A percentile compares a stretch with the other conserved stretches of the same genome.
These are phyloP conservation scores for Nelumbo lutea DNA, from an alignment of 164 flowering plant genomes.

Conservation along the genomic window DNA sequence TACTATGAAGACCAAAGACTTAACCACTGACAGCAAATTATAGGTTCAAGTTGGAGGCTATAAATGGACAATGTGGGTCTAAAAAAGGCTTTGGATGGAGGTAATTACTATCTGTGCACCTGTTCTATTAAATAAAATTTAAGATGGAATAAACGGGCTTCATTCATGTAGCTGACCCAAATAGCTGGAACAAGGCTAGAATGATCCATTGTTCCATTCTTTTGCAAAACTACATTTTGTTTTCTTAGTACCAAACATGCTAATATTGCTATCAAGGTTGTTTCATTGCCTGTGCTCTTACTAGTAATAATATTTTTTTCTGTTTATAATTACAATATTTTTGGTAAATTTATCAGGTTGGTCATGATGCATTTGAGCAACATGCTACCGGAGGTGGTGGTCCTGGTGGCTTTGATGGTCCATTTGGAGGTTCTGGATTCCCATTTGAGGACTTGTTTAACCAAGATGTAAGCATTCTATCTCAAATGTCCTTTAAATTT, in stretches of 20 bases:
- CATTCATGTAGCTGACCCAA: background rate
- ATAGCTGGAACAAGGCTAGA: background rate
- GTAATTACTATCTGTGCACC: background rate
- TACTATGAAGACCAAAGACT: no score
- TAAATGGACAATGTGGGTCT: background rate
- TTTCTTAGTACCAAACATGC: background rate
- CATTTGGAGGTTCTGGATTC: conserved; percentile 34
- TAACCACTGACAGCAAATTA: background rate
- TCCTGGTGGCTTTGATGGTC: conserved; percentile 29
- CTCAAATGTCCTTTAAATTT: background rate
- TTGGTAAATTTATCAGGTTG: conserved; percentile 45
- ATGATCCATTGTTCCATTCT: background rate
- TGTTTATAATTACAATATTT: background rate
- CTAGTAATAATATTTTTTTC: background rate
- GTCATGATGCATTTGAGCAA: conserved; percentile 71
- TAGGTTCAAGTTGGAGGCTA: background rate
- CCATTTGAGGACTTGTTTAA: conserved; percentile 46
- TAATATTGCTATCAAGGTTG: background rate
- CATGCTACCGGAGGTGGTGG: conserved; percentile 29
- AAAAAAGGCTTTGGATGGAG: background rate
- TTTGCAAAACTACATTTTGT: background rate
- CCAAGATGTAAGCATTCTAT: conserved; percentile 31
- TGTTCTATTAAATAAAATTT: background rate
- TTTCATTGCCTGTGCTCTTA: background rate
- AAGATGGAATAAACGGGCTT: background rate